A percentile compares a stretch with the other conserved stretches of the same genome.
Conservation (phyloP, 148 eudicot genomes). For the Fagopyrum homotropicum region DNA sequence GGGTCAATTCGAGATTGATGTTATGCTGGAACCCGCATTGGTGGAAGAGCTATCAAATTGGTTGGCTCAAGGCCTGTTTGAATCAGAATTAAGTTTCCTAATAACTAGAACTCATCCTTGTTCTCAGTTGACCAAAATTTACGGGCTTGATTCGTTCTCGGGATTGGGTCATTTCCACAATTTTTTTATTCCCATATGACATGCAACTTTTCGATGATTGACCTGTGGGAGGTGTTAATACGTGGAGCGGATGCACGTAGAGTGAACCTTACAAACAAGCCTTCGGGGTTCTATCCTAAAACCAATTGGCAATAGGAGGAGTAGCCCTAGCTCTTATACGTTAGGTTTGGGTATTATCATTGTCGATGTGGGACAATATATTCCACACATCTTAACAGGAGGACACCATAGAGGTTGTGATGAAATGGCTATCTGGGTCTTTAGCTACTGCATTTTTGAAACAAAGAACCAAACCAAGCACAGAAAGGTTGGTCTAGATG, state of each 20-base stretch:
- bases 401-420: background rate
- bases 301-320: too few relatives aligned
- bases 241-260: too few relatives aligned
- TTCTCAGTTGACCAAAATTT: background rate
- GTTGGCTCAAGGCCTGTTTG: background rate
- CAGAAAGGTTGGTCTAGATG: background rate
- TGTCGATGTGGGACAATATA: too few relatives aligned
- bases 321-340: too few relatives aligned
- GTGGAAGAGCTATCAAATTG: background rate
- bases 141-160: background rate
- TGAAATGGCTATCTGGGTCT: background rate
- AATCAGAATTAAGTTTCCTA: background rate
- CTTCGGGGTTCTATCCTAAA: too few relatives aligned
- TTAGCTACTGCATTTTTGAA: background rate
- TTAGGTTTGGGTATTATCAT: too few relatives aligned
- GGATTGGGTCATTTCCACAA: background rate
- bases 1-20: background rate
- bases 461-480: background rate
- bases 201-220: too few relatives aligned
- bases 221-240: too few relatives aligned
- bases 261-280: too few relatives aligned
- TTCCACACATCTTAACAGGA: too few relatives aligned
- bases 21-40: background rate
- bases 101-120: background rate
- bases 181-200: background rate